A percentile compares a stretch with the other conserved stretches of the same genome.
These are phyloP conservation scores for Aspergillus uvarum DNA, from an alignment of 2,329 filamentous ascomycete genomes.

Conservation along the genomic window DNA sequence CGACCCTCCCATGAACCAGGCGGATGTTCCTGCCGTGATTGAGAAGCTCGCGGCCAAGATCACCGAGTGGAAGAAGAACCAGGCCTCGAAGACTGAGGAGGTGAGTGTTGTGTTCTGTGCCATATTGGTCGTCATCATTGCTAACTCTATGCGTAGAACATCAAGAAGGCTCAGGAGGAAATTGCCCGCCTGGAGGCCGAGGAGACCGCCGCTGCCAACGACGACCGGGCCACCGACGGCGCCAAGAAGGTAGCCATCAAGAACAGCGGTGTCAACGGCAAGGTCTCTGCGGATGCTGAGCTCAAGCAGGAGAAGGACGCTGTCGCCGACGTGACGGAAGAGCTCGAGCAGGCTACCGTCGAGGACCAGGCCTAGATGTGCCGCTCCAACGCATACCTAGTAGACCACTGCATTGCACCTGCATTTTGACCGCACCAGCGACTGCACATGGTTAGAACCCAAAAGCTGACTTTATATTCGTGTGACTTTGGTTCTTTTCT, in stretches of 20 bases:
- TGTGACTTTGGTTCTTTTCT: slow-evolving; percentile 19
- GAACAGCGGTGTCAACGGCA: slow-evolving; percentile 54
- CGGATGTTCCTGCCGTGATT: slow-evolving; percentile 73
- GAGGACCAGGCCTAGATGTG: slow-evolving; percentile 52
- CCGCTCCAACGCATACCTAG: slow-evolving; percentile 2
- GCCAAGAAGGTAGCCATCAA: slow-evolving; percentile 54
- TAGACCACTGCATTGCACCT: slow-evolving; percentile 16
- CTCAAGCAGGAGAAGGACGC: slow-evolving; percentile 59
- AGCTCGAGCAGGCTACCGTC: slow-evolving; percentile 60
- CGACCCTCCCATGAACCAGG: slow-evolving; percentile 81
- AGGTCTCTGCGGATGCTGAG: slow-evolving; percentile 54
- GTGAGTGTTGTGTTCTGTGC: slow-evolving; percentile 54
- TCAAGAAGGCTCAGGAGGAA: slow-evolving; percentile 93
- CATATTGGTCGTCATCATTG: not conserved
- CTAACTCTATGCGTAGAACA: slow-evolving; percentile 65
- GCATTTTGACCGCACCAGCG: slow-evolving; percentile 21
- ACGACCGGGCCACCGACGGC: slow-evolving; percentile 48
- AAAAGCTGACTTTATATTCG: slow-evolving; percentile 15
- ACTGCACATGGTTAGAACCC: slow-evolving; percentile 22
- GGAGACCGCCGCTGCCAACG: slow-evolving; percentile 53
- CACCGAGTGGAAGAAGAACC: slow-evolving; percentile 85
- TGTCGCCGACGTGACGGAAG: slow-evolving; percentile 58
- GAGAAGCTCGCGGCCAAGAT: slow-evolving; percentile 95
- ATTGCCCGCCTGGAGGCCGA: slow-evolving; percentile 81
- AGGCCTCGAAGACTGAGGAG: slow-evolving; percentile 83